Evolutionary conservation across 352 stramenopile species (phyloP).

Genomic region (Phytopythium sindhum): DNA sequence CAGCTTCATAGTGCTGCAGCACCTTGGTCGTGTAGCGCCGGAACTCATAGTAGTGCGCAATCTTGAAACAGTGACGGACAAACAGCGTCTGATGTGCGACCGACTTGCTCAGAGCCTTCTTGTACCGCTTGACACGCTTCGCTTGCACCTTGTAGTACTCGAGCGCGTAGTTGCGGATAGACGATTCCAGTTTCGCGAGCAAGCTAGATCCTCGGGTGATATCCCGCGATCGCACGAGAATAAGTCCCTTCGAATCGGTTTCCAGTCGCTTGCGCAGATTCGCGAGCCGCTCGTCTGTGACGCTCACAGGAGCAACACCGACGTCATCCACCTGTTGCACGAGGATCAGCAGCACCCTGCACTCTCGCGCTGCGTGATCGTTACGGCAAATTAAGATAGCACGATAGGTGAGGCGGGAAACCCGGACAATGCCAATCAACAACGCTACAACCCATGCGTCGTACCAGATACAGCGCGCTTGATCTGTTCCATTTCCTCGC

Average conservation of each 20-base stretch:
- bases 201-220: conserved; percentile 51
- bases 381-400: neutral
- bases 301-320: conserved; percentile 49
- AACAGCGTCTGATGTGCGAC: conserved; percentile 48
- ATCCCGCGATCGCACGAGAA: conserved; percentile 66
- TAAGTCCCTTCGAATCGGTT: conserved; percentile 66
- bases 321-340: conserved; percentile 80
- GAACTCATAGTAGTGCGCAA: conserved; percentile 89
- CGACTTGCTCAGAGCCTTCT: conserved; percentile 72
- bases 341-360: conserved; percentile 72
- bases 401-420: neutral
- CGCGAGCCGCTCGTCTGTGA: conserved; percentile 72
- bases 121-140: conserved; percentile 87
- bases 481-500: conserved; percentile 75
- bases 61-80: conserved; percentile 85
- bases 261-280: conserved; percentile 67
- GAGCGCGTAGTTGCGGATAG: conserved; percentile 69
- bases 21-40: conserved; percentile 83
- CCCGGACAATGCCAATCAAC: neutral
- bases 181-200: conserved; percentile 70
- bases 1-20: conserved; percentile 79
- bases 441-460: neutral
- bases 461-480: conserved; percentile 48
- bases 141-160: conserved; percentile 89
- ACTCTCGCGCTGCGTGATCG: conserved; percentile 47